Evolutionary conservation across 169 alveolate genomes (phyloP), one percentile per base, ranked within the genome.

Genomic region (Eimeria sp.): DNA sequence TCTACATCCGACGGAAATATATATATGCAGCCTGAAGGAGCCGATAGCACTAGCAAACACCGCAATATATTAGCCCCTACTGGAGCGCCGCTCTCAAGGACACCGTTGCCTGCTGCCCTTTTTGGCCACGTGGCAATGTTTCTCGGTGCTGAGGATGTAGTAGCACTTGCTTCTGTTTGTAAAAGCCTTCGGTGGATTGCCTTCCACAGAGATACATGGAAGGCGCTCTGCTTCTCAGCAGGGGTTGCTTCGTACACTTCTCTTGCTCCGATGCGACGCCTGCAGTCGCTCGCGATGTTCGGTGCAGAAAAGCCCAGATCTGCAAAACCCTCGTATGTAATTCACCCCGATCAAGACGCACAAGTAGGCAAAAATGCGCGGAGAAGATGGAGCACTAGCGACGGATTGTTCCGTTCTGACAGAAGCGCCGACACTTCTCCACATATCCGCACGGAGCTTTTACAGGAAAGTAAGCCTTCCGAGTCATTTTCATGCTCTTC

Each of bases 111-210:
- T 87, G 47, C 94, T 25, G 83, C 83, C 83, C 70, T 87, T 27
- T 87, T 87, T 49, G 61, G 47, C 54, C 94, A 61, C 51, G 94
- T 87, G 25, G 94, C 94, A 27, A 22, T 87, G 70, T 87, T 63
- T 67, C 94, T 87, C 18, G 94, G 54, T 63, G 94, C 94, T 5
- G 83, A 87, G 70, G 94, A 87, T 65, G 94, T 87, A 87, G 94
- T n/a, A 45, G 94, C 94, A 13, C 94, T 87, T 45, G 94, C 94
- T 0, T 87, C 94, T 43, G 94, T 47, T 27, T 87, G 94, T 22
- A 87, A n/a, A 45, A 87, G 94, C 83, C 94, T 87, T 34, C 94
- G 94, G 18, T 87, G 94, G 94, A 61, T 87, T 22, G 94, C 70
- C 18, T 87, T 61, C 25, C 67, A 87, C 82, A 18, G 94, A 0